Evolutionary conservation across 768 basidiomycete species (phyloP).

Genomic region (Phylloporus arenicola): DNA sequence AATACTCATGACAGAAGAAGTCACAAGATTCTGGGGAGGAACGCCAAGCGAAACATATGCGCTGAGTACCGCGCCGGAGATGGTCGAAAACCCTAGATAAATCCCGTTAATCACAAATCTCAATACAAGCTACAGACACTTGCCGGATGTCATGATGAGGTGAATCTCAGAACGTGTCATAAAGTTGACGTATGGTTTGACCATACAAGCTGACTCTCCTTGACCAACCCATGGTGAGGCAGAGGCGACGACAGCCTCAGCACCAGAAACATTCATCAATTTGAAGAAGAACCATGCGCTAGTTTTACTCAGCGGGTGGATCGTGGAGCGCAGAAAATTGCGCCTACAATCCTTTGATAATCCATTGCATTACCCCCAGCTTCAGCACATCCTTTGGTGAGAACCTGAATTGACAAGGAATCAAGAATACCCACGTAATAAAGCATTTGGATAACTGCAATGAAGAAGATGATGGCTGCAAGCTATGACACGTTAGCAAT

Average conservation of each 20-base stretch:
- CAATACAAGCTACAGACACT: constrained; percentile 7
- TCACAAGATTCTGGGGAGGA: constrained; percentile 73
- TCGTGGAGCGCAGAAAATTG: neutral
- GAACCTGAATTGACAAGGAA: neutral
- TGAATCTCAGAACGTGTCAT: constrained; percentile 87
- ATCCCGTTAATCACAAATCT: constrained; percentile 1
- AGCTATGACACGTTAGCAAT: constrained; percentile 39
- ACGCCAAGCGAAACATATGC: constrained; percentile 81
- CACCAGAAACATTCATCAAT: constrained; percentile 86
- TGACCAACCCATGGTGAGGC: constrained; percentile 93
- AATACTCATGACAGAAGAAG: constrained; percentile 91
- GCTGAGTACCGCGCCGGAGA: constrained; percentile 82
- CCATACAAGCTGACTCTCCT: constrained; percentile 84
- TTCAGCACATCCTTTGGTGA: constrained; percentile 13
- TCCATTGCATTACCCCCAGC: constrained; percentile 90
- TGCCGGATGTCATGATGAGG: constrained; percentile 82
- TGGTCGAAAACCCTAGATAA: constrained; percentile 70
- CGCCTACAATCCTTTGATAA: constrained; percentile 75
- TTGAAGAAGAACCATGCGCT: constrained; percentile 95
- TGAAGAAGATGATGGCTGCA: constrained; percentile 84
- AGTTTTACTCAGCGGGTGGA: constrained; percentile 1
- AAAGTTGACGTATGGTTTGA: constrained; percentile 74
- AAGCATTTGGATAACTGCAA: constrained; percentile 88
- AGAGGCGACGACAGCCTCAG: constrained; percentile 88
- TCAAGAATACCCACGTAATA: constrained; percentile 49